A percentile compares a stretch with the other conserved stretches of the same genome.
Evolutionary conservation across 768 basidiomycete genomes (phyloP).

Genomic region (Sistotremastrum niveocremeum): DNA sequence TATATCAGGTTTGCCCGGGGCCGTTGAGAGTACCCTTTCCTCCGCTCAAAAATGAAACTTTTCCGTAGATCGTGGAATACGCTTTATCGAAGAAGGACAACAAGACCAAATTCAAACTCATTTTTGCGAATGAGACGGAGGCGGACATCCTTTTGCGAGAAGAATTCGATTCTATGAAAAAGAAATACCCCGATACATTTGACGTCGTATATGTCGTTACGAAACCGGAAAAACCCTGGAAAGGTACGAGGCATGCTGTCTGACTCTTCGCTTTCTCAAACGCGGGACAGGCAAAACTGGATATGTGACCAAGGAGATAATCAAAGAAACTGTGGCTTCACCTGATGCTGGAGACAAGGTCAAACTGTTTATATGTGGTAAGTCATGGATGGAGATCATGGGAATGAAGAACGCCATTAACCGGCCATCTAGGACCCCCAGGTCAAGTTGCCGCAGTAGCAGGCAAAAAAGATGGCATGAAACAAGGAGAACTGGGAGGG

Average conservation of each 20-base stretch:
- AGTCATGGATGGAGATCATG: slow-evolving; percentile 10
- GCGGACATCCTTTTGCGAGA: slow-evolving; percentile 80
- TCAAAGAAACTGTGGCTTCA: slow-evolving; percentile 60
- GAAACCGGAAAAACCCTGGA: slow-evolving; percentile 58
- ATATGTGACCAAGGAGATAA: slow-evolving; percentile 56
- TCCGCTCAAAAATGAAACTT: slow-evolving; percentile 44
- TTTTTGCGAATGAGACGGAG: slow-evolving; percentile 86
- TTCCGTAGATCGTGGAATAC: slow-evolving; percentile 71
- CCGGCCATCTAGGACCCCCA: slow-evolving; percentile 48
- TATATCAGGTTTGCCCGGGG: not conserved
- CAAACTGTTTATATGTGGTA: slow-evolving; percentile 84
- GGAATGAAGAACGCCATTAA: not conserved
- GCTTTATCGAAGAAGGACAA: slow-evolving; percentile 61
- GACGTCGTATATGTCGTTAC: slow-evolving; percentile 82
- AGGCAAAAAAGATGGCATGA: slow-evolving; percentile 78
- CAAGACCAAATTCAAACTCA: slow-evolving; percentile 87
- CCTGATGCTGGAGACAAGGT: slow-evolving; percentile 58
- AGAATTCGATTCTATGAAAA: slow-evolving; percentile 57
- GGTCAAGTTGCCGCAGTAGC: slow-evolving; percentile 78
- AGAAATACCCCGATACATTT: slow-evolving; percentile 55
- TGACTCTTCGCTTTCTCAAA: not conserved
- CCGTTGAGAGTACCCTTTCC: not conserved
- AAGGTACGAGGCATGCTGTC: slow-evolving; percentile 15
- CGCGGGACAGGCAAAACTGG: slow-evolving; percentile 44
- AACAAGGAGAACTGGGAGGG: slow-evolving; percentile 75